A percentile compares a stretch with the other conserved stretches of the same genome.
phyloP scores from a whole-genome alignment of 1,139 yeast species.

The Eremothecium cymbalariae region DNA sequence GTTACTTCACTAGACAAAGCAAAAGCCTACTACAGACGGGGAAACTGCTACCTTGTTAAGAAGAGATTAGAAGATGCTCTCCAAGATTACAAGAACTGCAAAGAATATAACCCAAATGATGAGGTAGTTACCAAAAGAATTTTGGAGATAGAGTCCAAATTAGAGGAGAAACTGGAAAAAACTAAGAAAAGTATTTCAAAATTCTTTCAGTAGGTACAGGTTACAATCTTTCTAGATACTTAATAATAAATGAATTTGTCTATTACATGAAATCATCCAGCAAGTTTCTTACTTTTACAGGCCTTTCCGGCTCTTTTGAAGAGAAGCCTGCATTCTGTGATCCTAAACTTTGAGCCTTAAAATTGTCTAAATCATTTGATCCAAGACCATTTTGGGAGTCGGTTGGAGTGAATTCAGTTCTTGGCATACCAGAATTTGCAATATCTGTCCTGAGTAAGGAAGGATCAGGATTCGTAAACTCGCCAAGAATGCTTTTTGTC shows the following conservation, averaged over 20 bases:
- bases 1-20: slow-evolving; percentile 42
- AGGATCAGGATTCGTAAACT: too few species aligned
- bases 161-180: slow-evolving; percentile 39
- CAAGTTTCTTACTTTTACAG: slow-evolving; percentile 19
- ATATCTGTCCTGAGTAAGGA: too few species aligned
- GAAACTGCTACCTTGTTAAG: slow-evolving; percentile 40
- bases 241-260: too few species aligned
- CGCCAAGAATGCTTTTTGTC: too few species aligned
- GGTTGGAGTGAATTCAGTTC: too few species aligned
- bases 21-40: slow-evolving; percentile 56
- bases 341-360: too few species aligned
- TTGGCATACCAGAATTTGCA: too few species aligned
- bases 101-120: slow-evolving; percentile 42
- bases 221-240: too few species aligned
- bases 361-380: too few species aligned
- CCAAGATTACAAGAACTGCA: slow-evolving; percentile 40
- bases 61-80: slow-evolving; percentile 46
- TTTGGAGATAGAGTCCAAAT: slow-evolving; percentile 34
- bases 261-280: slow-evolving; percentile 28
- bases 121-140: slow-evolving; percentile 41
- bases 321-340: too few species aligned
- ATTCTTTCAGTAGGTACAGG: slow-evolving; percentile 41
- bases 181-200: slow-evolving; percentile 51
- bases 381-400: too few species aligned
- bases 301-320: neutral